Evolutionary conservation across 306 rosid genomes (phyloP), one percentile per base, ranked within the genome.

Genomic region (Citrullus mucosospermus): DNA sequence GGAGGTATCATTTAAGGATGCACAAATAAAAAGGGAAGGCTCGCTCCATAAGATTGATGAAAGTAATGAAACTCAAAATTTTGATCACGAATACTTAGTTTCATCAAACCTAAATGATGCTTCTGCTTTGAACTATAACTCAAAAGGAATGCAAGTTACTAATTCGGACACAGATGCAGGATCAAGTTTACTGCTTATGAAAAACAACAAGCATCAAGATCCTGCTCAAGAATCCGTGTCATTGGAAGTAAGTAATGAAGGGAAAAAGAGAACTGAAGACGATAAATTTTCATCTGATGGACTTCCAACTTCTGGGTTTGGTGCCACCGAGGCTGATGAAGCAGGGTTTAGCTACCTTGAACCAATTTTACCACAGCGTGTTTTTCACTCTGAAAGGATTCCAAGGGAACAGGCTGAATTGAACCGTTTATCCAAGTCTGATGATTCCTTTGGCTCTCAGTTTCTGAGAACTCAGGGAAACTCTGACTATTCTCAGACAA

Each of bases 351-450:
- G 81, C 84, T 78, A 68, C 46, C 82, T 75, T 54, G 88, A 89
- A 63, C 88, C 86, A 28, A 80, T 90, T 65, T 70, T 83, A 51
- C 80, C 83, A 56, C 88, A 78, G 73, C 87, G 88, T 54, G 82
- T 86, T 48, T 90, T 82, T 80, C 83, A 73, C 76, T 89, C 93
- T 5, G 92, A 89, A 82, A 79, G 85, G 54, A 75, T 83, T 85
- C 90, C 89, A n/a, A 86, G 89, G 84, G 92, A 87, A 86, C 92
- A 82, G 63, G 84, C 87, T 63, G 92, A 85, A 67, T 78, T 84
- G 82, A 87, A 87, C 75, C 90, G 90, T 61, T 84, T 86, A 55
- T 84, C 92, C 53, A 89, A 89, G 51, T 89, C 92, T 34, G 90
- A 85, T 75, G 89, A 89, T 82, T 85, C 90, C 9, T 82, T 78